Conservation (phyloP, 2,329 filamentous ascomycete species). For the Cercospora sp. region DNA sequence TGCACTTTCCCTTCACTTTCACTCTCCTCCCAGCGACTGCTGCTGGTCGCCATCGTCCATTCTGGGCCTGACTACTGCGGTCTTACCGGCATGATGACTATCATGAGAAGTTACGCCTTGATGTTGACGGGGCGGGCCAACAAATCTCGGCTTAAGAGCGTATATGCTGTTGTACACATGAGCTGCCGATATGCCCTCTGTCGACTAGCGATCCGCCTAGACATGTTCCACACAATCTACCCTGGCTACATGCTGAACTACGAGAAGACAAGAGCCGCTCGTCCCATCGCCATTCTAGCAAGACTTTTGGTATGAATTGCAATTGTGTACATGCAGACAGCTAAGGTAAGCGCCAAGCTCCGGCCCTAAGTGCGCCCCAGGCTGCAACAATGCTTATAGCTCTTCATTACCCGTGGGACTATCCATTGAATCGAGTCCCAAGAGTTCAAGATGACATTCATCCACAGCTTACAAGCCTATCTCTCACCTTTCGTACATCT, state of each 20-base stretch:
- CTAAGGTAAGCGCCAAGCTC: background rate
- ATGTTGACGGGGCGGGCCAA: background rate
- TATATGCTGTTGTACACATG: too few species aligned
- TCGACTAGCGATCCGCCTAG: background rate
- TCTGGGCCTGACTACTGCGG: background rate
- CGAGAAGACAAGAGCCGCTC: background rate
- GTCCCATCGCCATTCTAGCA: background rate
- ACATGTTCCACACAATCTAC: background rate
- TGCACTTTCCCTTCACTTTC: background rate
- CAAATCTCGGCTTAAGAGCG: background rate
- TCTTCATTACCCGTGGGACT: background rate
- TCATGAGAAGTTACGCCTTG: background rate
- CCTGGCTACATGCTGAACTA: background rate
- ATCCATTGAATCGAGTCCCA: background rate
- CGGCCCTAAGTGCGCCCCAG: background rate
- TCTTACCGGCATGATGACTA: background rate
- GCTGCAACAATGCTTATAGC: background rate
- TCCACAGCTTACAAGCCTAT: background rate
- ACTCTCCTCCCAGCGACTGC: background rate
- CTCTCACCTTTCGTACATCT: background rate
- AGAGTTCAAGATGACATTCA: background rate
- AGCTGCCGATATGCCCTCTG: background rate
- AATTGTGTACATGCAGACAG: background rate
- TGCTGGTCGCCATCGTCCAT: background rate
- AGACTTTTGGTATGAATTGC: background rate